Conservation (phyloP, 78 protist genomes). For the Monocercomonoides exilis region DNA sequence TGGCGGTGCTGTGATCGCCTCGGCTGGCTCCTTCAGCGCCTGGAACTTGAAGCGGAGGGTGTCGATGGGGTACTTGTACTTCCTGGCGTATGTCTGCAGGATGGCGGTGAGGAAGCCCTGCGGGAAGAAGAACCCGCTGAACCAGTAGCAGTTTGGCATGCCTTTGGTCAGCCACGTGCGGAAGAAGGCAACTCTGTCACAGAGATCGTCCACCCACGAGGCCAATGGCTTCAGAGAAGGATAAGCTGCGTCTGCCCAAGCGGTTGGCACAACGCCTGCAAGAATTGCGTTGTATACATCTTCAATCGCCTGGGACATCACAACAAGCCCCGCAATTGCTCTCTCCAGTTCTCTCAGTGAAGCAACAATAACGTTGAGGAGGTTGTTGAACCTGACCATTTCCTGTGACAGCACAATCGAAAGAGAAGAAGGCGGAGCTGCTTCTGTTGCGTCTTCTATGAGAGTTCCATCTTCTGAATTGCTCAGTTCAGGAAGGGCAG, state of each 20-base stretch:
- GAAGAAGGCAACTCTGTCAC: constrained; percentile 39
- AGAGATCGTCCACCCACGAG: constrained; percentile 46
- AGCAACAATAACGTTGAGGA: constrained; percentile 17
- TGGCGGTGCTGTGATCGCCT: not conserved
- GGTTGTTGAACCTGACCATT: constrained; percentile 31
- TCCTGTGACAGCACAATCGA: constrained; percentile 30
- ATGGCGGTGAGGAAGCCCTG: constrained; percentile 32
- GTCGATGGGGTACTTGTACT: constrained; percentile 13
- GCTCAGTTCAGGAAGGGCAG: not conserved
- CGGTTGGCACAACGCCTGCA: constrained; percentile 30
- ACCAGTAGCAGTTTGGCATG: constrained; percentile 40
- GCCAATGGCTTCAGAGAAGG: constrained; percentile 53
- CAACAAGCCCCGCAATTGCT: constrained; percentile 57
- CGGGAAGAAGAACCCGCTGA: constrained; percentile 53
- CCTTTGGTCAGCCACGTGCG: constrained; percentile 36
- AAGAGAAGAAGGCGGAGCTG: not conserved
- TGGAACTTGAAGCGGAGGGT: not conserved
- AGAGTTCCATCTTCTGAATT: constrained; percentile 36
- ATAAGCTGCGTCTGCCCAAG: constrained; percentile 36
- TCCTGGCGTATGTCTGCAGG: constrained; percentile 26
- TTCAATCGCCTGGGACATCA: constrained; percentile 45
- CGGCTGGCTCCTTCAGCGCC: not conserved
- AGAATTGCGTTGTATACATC: not conserved
- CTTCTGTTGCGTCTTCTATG: not conserved
- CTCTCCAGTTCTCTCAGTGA: constrained; percentile 35